Percentiles rank a stretch among this genome's conserved stretches.
phyloP scores from a whole-genome alignment of 2,329 filamentous ascomycete genomes.

The Thielaviopsis ethacetica region DNA sequence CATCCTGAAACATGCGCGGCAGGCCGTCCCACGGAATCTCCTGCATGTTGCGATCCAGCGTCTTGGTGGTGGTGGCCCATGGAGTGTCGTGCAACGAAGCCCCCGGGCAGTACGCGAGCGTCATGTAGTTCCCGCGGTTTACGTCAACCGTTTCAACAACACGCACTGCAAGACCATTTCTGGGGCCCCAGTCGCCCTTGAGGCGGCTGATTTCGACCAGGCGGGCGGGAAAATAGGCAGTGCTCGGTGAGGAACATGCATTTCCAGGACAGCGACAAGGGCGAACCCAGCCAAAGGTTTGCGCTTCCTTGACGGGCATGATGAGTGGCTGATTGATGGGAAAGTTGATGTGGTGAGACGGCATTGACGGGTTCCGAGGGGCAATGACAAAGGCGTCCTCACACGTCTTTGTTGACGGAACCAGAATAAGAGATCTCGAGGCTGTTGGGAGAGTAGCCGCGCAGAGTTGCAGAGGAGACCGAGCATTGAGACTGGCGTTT shows the following conservation, averaged over 20 bases:
- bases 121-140: constrained; percentile 5
- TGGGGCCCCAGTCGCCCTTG: constrained; percentile 2
- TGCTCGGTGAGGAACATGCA: not conserved
- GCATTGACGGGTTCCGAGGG: not conserved
- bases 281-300: not conserved
- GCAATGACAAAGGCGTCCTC: not conserved
- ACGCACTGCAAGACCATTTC: not conserved
- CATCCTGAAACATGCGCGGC: not conserved
- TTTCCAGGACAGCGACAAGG: not conserved
- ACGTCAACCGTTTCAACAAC: not conserved
- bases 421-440: not conserved
- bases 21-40: constrained; percentile 3
- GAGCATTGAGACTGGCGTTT: not conserved
- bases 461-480: not conserved
- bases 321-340: not conserved
- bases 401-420: not conserved
- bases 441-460: not conserved
- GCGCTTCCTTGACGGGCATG: not conserved
- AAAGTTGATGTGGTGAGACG: not conserved
- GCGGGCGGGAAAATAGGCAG: not conserved
- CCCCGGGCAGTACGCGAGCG: constrained; percentile 2
- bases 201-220: constrained; percentile 5
- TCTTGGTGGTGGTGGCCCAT: not conserved
- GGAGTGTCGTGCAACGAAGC: not conserved
- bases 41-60: constrained; percentile 1